Percentiles rank a stretch among this genome's conserved stretches.
phyloP scores from a whole-genome alignment of 805 yeast species.

The Wilhelminamyces savonicus region DNA sequence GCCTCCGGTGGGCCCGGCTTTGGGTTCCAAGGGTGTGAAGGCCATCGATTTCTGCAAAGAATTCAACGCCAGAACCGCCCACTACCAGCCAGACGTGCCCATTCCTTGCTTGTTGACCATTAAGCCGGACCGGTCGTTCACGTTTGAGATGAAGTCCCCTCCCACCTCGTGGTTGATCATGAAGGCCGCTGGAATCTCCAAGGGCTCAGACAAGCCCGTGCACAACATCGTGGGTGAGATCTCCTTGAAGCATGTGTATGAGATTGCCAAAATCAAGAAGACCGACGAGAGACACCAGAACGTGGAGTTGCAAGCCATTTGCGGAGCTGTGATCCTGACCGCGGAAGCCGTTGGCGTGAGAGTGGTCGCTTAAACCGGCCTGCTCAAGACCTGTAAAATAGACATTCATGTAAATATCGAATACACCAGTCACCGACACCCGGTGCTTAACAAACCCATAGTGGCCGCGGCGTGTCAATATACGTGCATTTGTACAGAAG shows the following conservation, averaged over 20 bases:
- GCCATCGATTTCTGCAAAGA: slow-evolving; percentile 98
- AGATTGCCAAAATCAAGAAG: slow-evolving; percentile 89
- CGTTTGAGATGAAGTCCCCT: slow-evolving; percentile 84
- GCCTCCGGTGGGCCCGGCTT: slow-evolving; percentile 98
- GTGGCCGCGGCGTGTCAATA: too few species aligned
- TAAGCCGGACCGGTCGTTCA: slow-evolving; percentile 86
- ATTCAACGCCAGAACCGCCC: slow-evolving; percentile 94
- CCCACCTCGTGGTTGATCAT: slow-evolving; percentile 82
- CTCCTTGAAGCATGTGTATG: slow-evolving; percentile 85
- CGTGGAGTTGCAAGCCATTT: slow-evolving; percentile 66
- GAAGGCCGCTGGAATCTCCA: slow-evolving; percentile 72
- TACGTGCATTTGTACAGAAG: too few species aligned
- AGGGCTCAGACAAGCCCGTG: slow-evolving; percentile 72
- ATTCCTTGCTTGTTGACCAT: slow-evolving; percentile 81
- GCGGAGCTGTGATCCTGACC: slow-evolving; percentile 77
- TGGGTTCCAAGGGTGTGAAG: slow-evolving; percentile 97
- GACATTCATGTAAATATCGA: too few species aligned
- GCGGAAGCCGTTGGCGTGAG: slow-evolving; percentile 87
- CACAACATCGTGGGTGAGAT: slow-evolving; percentile 56
- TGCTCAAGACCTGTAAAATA: too few species aligned
- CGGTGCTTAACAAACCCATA: too few species aligned
- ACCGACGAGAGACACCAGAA: slow-evolving; percentile 74
- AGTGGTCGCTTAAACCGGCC: slow-evolving; percentile 51
- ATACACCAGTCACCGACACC: too few species aligned
- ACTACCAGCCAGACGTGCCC: slow-evolving; percentile 79